Conservation (phyloP, 2,329 filamentous ascomycete genomes). For the Alternaria triticina region DNA sequence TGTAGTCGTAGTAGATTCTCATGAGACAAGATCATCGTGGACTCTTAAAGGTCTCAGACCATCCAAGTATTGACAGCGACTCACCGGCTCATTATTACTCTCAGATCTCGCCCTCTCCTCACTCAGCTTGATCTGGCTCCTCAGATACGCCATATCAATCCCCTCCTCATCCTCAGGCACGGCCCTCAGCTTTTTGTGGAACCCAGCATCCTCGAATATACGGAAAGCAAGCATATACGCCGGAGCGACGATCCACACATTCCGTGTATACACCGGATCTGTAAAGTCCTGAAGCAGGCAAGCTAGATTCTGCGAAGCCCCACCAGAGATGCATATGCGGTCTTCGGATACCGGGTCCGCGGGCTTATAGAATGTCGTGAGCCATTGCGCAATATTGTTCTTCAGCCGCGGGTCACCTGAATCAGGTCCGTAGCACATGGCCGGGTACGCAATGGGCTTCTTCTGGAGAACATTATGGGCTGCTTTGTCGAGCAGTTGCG, state of each 20-base stretch:
- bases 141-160: slow-evolving; percentile 70
- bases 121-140: slow-evolving; percentile 57
- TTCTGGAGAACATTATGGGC: slow-evolving; percentile 67
- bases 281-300: slow-evolving; percentile 80
- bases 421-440: slow-evolving; percentile 82
- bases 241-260: slow-evolving; percentile 81
- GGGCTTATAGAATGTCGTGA: slow-evolving; percentile 66
- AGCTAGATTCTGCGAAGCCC: slow-evolving; percentile 82
- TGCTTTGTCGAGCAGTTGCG: slow-evolving; percentile 65
- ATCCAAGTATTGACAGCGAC: slow-evolving; percentile 10
- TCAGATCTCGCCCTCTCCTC: slow-evolving; percentile 52
- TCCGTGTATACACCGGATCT: slow-evolving; percentile 75
- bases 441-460: slow-evolving; percentile 64
- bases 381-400: slow-evolving; percentile 72
- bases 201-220: slow-evolving; percentile 83
- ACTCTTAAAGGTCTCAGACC: neutral
- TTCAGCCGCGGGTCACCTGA: slow-evolving; percentile 65
- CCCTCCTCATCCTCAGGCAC: slow-evolving; percentile 81
- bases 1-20: neutral
- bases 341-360: slow-evolving; percentile 55
- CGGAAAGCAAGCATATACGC: slow-evolving; percentile 84
- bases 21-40: neutral
- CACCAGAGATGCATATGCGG: slow-evolving; percentile 81
- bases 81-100: slow-evolving; percentile 54
- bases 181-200: slow-evolving; percentile 69